Percentiles rank a stretch among this genome's conserved stretches.
Conservation (phyloP, 352 stramenopile species). For the Pelagophyceae sp. region DNA sequence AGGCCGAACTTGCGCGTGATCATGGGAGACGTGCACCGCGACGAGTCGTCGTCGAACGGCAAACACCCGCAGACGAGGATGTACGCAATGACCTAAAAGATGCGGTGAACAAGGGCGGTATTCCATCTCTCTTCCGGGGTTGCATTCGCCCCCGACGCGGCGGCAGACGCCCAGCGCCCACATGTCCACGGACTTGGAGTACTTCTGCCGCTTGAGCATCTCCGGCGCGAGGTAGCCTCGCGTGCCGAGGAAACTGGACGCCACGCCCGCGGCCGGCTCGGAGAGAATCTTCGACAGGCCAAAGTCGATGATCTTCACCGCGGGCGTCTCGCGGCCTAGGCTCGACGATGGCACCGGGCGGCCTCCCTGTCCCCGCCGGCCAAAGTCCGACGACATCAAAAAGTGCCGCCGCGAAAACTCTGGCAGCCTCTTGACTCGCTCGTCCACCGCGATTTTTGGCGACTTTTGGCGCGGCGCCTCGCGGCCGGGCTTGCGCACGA, state of each 20-base stretch:
- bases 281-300: conserved; percentile 78
- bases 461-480: conserved; percentile 32
- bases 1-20: conserved; percentile 77
- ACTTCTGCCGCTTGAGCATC: conserved; percentile 92
- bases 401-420: too few species aligned
- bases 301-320: conserved; percentile 99
- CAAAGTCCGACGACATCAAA: too few species aligned
- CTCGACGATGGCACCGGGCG: too few species aligned
- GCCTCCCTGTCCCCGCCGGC: too few species aligned
- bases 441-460: too few species aligned
- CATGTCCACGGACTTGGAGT: conserved; percentile 91
- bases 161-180: conserved; percentile 91
- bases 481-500: conserved; percentile 33
- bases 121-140: too few species aligned
- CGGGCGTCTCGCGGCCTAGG: too few species aligned
- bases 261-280: conserved; percentile 35
- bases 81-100: conserved; percentile 99
- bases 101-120: too few species aligned
- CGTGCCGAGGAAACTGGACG: conserved; percentile 66
- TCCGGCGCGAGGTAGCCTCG: conserved; percentile 93
- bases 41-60: conserved; percentile 93
- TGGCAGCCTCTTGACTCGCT: too few species aligned
- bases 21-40: conserved; percentile 41
- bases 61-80: conserved; percentile 92
- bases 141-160: too few species aligned